phyloP scores from a whole-genome alignment of 371 early-diverging fungal genomes.

The Rhizopus stolonifer region DNA sequence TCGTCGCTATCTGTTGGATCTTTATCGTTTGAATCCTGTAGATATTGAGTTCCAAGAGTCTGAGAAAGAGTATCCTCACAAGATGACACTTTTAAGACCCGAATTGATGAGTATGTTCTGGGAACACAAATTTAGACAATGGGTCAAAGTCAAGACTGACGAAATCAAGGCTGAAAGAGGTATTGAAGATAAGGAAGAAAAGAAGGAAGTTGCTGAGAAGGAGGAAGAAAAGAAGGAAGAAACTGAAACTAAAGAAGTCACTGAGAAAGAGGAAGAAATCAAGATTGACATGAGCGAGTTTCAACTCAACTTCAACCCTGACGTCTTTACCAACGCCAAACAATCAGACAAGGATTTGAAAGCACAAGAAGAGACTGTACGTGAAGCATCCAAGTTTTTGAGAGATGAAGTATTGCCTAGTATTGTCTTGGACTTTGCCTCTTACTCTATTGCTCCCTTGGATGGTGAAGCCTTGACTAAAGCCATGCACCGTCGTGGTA shows the following conservation, averaged over 20 bases:
- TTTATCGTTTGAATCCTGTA: conserved; percentile 87
- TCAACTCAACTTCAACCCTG: conserved; percentile 77
- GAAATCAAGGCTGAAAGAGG: conserved; percentile 54
- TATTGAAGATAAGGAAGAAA: conserved; percentile 25
- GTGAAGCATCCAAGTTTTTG: conserved; percentile 79
- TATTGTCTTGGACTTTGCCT: conserved; percentile 74
- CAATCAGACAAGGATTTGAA: conserved; percentile 28
- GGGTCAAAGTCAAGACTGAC: conserved; percentile 59
- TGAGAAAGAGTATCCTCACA: conserved; percentile 89
- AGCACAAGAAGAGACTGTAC: conserved; percentile 57
- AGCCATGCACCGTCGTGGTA: conserved; percentile 90
- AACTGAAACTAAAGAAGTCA: conserved; percentile 19
- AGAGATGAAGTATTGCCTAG: conserved; percentile 67
- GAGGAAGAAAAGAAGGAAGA: conserved; percentile 40
- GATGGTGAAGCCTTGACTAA: conserved; percentile 81
- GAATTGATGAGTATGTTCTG: conserved; percentile 86
- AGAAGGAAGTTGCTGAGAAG: conserved; percentile 28
- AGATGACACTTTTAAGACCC: conserved; percentile 81
- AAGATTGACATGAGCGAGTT: conserved; percentile 64
- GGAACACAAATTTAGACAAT: conserved; percentile 74
- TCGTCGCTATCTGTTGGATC: conserved; percentile 88
- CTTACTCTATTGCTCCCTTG: conserved; percentile 73
- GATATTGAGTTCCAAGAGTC: conserved; percentile 86
- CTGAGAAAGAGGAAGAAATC: conserved; percentile 49
- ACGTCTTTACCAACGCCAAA: conserved; percentile 69